A percentile compares a stretch with the other conserved stretches of the same genome.
Conservation (phyloP, 2,329 filamentous ascomycete species). For the Colletotrichum lentis region DNA sequence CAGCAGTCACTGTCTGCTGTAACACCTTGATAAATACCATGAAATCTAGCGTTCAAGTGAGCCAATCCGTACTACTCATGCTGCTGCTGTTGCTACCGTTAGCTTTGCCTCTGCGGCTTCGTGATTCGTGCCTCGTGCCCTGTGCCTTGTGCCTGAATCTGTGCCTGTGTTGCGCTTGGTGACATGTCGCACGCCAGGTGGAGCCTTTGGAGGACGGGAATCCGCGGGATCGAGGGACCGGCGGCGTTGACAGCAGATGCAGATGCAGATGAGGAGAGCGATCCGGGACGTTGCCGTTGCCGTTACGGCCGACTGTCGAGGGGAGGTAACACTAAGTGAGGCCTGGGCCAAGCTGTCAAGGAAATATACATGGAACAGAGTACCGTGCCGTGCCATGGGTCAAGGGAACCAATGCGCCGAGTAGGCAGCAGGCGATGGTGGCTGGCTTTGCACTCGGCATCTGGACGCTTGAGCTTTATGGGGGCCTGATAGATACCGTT, state of each 20-base stretch:
- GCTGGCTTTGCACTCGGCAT: background rate
- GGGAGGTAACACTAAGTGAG: background rate
- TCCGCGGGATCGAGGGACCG: slow-evolving; percentile 25
- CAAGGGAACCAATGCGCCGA: background rate
- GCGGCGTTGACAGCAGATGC: slow-evolving; percentile 13
- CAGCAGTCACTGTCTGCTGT: too few species aligned
- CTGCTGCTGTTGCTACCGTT: slow-evolving; percentile 12
- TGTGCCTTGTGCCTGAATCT: background rate
- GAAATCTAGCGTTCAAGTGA: too few species aligned
- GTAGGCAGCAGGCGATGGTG: background rate
- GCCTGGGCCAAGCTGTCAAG: background rate
- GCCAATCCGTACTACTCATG: background rate
- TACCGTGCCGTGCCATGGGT: background rate
- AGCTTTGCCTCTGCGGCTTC: background rate
- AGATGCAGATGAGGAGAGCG: slow-evolving; percentile 11
- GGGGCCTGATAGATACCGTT: too few species aligned
- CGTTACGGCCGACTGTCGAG: background rate
- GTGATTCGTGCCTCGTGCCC: background rate
- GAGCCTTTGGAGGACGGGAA: slow-evolving; percentile 25
- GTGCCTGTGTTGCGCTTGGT: slow-evolving; percentile 5
- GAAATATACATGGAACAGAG: background rate
- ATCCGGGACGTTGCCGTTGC: slow-evolving; percentile 9
- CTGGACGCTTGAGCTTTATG: background rate
- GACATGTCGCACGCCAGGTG: slow-evolving; percentile 29
- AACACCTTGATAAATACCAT: too few species aligned